phyloP scores from a whole-genome alignment of 306 rosid species.

The Albizia julibrissin region DNA sequence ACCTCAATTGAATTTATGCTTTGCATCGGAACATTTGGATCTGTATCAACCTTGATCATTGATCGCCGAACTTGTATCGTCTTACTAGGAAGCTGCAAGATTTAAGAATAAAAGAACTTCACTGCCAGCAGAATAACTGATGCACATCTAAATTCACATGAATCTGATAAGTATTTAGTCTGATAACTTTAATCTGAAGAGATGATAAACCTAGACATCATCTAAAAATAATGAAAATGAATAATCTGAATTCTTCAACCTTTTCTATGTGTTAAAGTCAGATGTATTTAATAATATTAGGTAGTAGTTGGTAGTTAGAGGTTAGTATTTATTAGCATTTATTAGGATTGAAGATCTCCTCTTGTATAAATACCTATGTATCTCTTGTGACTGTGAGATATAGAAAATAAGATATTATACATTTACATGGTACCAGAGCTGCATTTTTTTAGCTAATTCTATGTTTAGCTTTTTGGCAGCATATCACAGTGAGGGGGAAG shows the following conservation, averaged over 20 bases:
- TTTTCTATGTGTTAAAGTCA: too few relatives aligned
- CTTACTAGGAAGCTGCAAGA: slow-evolving; percentile 61
- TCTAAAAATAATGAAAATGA: neutral
- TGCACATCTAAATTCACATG: neutral
- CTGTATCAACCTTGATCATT: slow-evolving; percentile 68
- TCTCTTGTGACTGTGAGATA: too few relatives aligned
- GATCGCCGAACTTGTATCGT: slow-evolving; percentile 71
- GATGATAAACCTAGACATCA: neutral
- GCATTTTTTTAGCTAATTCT: too few relatives aligned
- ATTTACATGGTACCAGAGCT: too few relatives aligned
- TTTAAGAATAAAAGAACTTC: slow-evolving; percentile 9
- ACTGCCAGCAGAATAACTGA: slow-evolving; percentile 1
- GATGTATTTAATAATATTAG: too few relatives aligned
- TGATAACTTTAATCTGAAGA: neutral
- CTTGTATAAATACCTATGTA: too few relatives aligned
- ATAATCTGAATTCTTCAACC: neutral
- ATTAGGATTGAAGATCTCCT: too few relatives aligned
- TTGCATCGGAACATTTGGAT: slow-evolving; percentile 28
- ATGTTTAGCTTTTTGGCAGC: too few relatives aligned
- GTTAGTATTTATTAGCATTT: too few relatives aligned
- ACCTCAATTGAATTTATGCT: slow-evolving; percentile 67
- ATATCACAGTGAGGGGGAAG: too few relatives aligned
- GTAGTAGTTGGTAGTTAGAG: too few relatives aligned
- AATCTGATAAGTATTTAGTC: neutral
- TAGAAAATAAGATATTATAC: too few relatives aligned